Evolutionary conservation across 2,329 filamentous ascomycete species (phyloP).

Genomic region (Xenosphaeropsis pyriputrescens): DNA sequence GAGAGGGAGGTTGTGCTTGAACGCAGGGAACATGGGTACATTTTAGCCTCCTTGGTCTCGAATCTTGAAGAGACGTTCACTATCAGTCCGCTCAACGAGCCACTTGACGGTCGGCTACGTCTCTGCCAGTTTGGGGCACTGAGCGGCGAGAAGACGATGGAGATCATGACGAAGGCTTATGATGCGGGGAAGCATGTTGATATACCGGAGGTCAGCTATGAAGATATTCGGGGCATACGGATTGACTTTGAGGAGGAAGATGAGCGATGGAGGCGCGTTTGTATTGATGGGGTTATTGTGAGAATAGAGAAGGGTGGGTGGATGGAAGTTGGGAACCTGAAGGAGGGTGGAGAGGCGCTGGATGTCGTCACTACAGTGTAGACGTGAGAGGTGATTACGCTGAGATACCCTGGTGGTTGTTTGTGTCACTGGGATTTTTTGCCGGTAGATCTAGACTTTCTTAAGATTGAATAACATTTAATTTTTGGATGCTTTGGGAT

Average conservation of each 20-base stretch:
- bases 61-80: constrained; percentile 70
- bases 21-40: constrained; percentile 51
- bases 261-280: constrained; percentile 70
- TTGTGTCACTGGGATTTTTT: too few relatives aligned
- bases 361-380: constrained; percentile 7
- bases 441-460: too few relatives aligned
- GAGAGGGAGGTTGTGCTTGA: constrained; percentile 16
- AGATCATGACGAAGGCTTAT: constrained; percentile 57
- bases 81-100: constrained; percentile 60
- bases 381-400: too few relatives aligned
- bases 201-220: constrained; percentile 51
- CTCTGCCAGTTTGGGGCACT: constrained; percentile 64
- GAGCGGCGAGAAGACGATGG: constrained; percentile 52
- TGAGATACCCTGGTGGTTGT: too few relatives aligned
- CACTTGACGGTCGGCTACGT: constrained; percentile 55
- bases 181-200: constrained; percentile 38
- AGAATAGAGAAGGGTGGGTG: constrained; percentile 55
- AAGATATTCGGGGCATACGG: constrained; percentile 49
- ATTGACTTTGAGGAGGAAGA: constrained; percentile 59
- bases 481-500: too few relatives aligned
- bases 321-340: constrained; percentile 46
- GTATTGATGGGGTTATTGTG: constrained; percentile 84
- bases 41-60: constrained; percentile 63
- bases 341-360: constrained; percentile 12
- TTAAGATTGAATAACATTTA: too few relatives aligned